Evolutionary conservation across 2,329 filamentous ascomycete genomes (phyloP).

Genomic region (Albifimbria verrucaria): DNA sequence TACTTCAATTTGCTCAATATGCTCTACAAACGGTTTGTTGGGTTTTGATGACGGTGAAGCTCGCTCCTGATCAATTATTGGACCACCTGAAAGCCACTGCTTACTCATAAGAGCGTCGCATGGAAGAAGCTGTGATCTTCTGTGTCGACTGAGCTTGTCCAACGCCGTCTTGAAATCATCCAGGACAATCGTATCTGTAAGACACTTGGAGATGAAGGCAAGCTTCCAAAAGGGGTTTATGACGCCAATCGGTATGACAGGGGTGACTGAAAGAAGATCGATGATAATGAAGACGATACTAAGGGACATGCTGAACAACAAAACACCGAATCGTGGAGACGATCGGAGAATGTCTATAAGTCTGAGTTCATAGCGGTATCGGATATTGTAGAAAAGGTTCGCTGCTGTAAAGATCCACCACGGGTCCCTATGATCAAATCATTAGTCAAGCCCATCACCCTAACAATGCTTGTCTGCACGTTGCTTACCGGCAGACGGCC

Average conservation of each 20-base stretch:
- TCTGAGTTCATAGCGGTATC: slow-evolving; percentile 57
- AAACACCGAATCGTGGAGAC: slow-evolving; percentile 61
- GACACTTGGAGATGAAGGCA: slow-evolving; percentile 46
- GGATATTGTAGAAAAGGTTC: slow-evolving; percentile 61
- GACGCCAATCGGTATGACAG: slow-evolving; percentile 36
- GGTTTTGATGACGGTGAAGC: not conserved
- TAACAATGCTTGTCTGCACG: not conserved
- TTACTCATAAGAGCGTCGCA: not conserved
- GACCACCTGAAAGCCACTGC: not conserved
- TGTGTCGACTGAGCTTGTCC: not conserved
- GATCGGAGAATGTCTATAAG: slow-evolving; percentile 55
- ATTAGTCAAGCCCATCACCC: not conserved
- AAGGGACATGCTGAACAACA: slow-evolving; percentile 58
- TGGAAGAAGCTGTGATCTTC: not conserved
- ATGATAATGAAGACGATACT: slow-evolving; percentile 59
- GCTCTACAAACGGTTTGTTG: not conserved
- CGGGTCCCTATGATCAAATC: slow-evolving; percentile 43
- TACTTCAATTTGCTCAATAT: not conserved
- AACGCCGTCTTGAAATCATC: slow-evolving; percentile 65
- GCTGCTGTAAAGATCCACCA: slow-evolving; percentile 66
- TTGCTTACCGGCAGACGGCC: slow-evolving; percentile 50
- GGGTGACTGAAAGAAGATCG: slow-evolving; percentile 58
- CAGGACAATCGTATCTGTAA: slow-evolving; percentile 63
- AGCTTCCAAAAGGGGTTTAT: slow-evolving; percentile 19
- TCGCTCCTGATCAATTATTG: not conserved